Evolutionary conservation across 768 basidiomycete species (phyloP), one percentile per base, ranked within the genome.

Genomic region (Neoboletus subvelutipes): DNA sequence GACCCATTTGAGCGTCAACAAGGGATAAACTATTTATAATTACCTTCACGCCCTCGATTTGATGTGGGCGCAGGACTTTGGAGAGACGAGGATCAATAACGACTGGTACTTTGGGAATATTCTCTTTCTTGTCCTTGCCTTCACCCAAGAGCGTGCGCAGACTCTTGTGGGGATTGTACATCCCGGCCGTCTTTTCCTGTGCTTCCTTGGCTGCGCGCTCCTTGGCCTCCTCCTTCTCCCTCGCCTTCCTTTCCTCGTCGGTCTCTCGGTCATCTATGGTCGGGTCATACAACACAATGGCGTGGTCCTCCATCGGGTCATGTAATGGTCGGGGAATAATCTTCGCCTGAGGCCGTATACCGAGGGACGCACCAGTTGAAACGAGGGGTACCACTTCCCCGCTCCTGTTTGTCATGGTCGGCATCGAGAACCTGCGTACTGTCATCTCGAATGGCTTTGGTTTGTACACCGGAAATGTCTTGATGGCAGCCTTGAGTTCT

Each of bases 41-140:
- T 62, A 94, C 94, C 81, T 96, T 96, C 55, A 98, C 95, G 58
- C 96, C 96, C 72, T 98, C 97, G 26, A 99, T 85, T 72, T 99
- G 96, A 86, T 99, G 96, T 20, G 96, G 96, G 45, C 96, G 83
- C 28, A 99, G 80, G 18, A 96, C 91, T 70, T 92, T 96, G 34
- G 82, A 75, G 36, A 99, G 75, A 39, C 82, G 79, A 5, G 96
- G 96, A 68, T 98, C 96, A 42, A 99, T 97, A 39, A 99, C 97
- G 12, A 99, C 96, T 3, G 96, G 90, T 4, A 99, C 93, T 73
- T 97, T 98, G 15, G 80, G 76, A 20, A 76, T 73, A 52, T 80
- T 78, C 58, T 80, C 79, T 67, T 87, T 88, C 77, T 85, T 84
- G 64, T 82, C 82, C 61, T 80, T 82, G 22, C 80, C 82, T 67